Evolutionary conservation across 2,329 filamentous ascomycete species (phyloP).

Genomic region (Ophiostoma montium): DNA sequence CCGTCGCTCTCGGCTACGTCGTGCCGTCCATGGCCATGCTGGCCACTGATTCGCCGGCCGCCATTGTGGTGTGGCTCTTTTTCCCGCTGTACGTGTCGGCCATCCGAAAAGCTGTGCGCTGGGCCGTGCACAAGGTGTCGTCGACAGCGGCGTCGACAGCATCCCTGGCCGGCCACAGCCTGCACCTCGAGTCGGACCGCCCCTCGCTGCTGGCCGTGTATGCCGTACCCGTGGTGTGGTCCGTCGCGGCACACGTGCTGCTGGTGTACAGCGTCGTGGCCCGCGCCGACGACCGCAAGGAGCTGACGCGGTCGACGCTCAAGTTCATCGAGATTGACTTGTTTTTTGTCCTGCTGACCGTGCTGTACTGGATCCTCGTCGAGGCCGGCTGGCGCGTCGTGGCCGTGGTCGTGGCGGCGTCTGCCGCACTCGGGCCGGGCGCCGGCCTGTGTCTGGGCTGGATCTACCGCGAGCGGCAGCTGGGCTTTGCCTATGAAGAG

Average conservation of each 20-base stretch:
- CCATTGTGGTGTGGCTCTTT: slow-evolving; percentile 34
- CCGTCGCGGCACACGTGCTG: slow-evolving; percentile 27
- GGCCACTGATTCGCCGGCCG: slow-evolving; percentile 22
- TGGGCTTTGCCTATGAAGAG: slow-evolving; percentile 6
- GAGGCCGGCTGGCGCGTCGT: slow-evolving; percentile 31
- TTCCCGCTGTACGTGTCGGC: slow-evolving; percentile 36
- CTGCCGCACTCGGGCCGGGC: slow-evolving; percentile 22
- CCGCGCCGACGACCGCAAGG: slow-evolving; percentile 28
- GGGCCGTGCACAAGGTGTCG: slow-evolving; percentile 12
- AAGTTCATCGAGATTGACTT: slow-evolving; percentile 33
- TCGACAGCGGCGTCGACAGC: no score
- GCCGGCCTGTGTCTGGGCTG: slow-evolving; percentile 23
- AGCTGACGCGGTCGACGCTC: slow-evolving; percentile 34
- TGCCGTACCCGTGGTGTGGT: slow-evolving; percentile 29
- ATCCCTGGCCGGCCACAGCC: slow-evolving; percentile 10
- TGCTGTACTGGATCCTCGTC: slow-evolving; percentile 39
- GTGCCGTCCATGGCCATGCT: slow-evolving; percentile 33
- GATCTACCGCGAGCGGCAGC: slow-evolving; percentile 19
- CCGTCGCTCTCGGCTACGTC: slow-evolving; percentile 32
- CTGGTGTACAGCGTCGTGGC: slow-evolving; percentile 25
- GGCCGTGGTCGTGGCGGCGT: slow-evolving; percentile 15
- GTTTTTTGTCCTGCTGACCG: slow-evolving; percentile 30
- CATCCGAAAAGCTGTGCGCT: slow-evolving; percentile 25
- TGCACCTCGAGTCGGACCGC: slow-evolving; percentile 30
- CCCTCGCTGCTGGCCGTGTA: slow-evolving; percentile 29